Evolutionary conservation across 1,284 basidiomycete species (phyloP), one percentile per base, ranked within the genome.

Genomic region (Cutaneotrichosporon sp.): DNA sequence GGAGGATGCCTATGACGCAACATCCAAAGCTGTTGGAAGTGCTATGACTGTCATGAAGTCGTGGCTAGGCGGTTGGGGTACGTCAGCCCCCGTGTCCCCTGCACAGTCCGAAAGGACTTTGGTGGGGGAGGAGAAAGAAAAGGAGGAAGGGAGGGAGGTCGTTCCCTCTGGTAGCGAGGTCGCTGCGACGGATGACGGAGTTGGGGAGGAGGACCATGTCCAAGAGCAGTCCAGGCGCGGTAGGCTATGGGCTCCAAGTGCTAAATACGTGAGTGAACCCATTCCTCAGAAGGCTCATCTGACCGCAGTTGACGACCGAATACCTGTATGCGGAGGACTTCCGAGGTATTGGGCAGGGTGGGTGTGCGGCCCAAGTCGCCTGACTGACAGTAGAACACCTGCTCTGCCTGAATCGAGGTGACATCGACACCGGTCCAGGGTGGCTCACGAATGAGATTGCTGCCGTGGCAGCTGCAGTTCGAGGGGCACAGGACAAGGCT

Each of bases 271-370:
- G 26, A 22, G 39, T n/a, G n/a, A n/a, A n/a, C n/a, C n/a, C n/a
- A n/a, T 41, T 7, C 11, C 9, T 25, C 7, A 3, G 27, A 16
- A 8, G 8, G n/a, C 24, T 16, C 11, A 8, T 17, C 44, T 47
- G 34, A 54, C 43, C 1, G 0, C 51, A 71, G 64, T 55, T 62
- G 33, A 63, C 61, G 5, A 62, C 55, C 35, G 64, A 62, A 29
- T 71, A 66, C 42, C 62, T 70, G 48, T 59, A 64, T 27, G 65
- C 65, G 2, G 71, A 74, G 44, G 64, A 70, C 31, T 59, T 61
- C 10, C 60, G 64, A 22, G 71, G 71, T 4, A 65, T 72, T 22
- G 69, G 69, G 2, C 68, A 72, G 59, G 67, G 67, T 66, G 43
- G n/a, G n/a, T n/a, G n/a, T n/a, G n/a, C n/a, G n/a, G n/a, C n/a